Evolutionary conservation across 2,329 filamentous ascomycete species (phyloP).

Genomic region (Botrytis deweyae): DNA sequence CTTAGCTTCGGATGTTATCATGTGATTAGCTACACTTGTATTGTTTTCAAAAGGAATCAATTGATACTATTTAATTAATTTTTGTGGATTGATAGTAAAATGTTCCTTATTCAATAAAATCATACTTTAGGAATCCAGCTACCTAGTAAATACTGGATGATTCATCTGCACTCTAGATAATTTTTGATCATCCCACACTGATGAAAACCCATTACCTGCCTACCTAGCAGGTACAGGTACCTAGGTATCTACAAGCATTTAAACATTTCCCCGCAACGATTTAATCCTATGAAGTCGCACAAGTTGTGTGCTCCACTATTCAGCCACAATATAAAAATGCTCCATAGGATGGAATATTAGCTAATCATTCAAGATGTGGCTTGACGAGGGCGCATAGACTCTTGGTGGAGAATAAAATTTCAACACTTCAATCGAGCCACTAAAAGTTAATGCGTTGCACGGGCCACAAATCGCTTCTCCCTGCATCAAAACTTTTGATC

Average conservation of each 20-base stretch:
- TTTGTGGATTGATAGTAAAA: not conserved
- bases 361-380: constrained; percentile 3
- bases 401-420: not conserved
- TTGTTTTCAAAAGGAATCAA: not conserved
- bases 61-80: not conserved
- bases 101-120: not conserved
- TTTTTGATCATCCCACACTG: not conserved
- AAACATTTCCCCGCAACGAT: not conserved
- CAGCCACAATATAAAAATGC: not conserved
- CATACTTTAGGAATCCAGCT: not conserved
- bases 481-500: constrained; percentile 4
- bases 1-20: not conserved
- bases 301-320: not conserved
- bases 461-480: constrained; percentile 4
- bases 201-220: not conserved
- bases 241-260: not conserved
- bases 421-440: not conserved
- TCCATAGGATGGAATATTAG: not conserved
- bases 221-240: not conserved
- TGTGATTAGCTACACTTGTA: not conserved
- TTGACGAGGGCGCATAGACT: not conserved
- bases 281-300: not conserved
- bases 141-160: not conserved
- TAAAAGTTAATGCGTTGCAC: not conserved
- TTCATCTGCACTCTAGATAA: not conserved